phyloP scores from a whole-genome alignment of 2,329 filamentous ascomycete species.

The Nemania bipapillata region DNA sequence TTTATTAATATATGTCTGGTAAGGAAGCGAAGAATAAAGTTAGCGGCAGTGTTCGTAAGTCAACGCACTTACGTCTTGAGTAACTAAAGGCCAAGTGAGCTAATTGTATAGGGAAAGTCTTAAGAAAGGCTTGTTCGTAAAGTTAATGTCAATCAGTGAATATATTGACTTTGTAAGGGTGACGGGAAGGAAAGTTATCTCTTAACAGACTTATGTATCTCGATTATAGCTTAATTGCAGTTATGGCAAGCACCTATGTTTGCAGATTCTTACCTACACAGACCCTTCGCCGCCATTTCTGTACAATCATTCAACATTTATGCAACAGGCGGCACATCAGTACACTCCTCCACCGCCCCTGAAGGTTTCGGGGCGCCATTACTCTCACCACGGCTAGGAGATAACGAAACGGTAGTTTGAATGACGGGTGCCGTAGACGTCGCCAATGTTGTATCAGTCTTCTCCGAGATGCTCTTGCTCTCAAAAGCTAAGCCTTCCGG shows the following conservation, averaged over 20 bases:
- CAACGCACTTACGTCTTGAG: no score
- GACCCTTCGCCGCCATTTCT: not conserved
- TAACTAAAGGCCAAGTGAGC: no score
- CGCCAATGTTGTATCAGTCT: constrained; percentile 20
- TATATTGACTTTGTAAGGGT: no score
- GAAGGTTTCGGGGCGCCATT: not conserved
- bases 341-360: not conserved
- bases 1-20: no score
- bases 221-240: not conserved
- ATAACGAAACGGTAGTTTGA: not conserved
- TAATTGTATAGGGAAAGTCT: no score
- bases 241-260: not conserved
- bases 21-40: no score
- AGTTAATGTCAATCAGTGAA: no score
- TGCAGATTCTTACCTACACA: not conserved
- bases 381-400: not conserved
- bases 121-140: no score
- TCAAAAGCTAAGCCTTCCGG: not conserved
- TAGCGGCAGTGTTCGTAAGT: no score
- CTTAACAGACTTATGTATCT: no score
- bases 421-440: not conserved
- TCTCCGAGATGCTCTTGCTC: constrained; percentile 10
- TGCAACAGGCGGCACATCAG: not conserved
- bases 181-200: no score
- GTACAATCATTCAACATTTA: not conserved